phyloP scores from a whole-genome alignment of 768 basidiomycete genomes.

The Pisolithus tinctorius region DNA sequence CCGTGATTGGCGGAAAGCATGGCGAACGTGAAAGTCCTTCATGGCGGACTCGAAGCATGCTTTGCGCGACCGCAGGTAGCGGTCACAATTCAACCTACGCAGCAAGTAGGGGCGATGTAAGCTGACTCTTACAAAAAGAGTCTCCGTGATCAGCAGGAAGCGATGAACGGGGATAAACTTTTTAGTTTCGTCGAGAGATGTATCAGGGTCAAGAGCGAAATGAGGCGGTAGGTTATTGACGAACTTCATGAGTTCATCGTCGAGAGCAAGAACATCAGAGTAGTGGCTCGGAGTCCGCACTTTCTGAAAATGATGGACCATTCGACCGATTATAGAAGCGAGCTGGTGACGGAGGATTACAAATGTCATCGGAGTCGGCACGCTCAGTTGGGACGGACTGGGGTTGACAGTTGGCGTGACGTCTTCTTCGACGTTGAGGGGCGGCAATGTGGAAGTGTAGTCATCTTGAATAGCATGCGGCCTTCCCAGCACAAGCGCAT shows the following conservation, averaged over 20 bases:
- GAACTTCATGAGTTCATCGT: constrained; percentile 78
- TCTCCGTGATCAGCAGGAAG: constrained; percentile 84
- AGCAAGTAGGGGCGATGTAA: constrained; percentile 86
- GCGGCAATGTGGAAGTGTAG: constrained; percentile 76
- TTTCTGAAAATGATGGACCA: constrained; percentile 91
- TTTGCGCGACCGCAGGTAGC: constrained; percentile 70
- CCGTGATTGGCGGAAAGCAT: constrained; percentile 55
- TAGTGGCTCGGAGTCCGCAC: constrained; percentile 74
- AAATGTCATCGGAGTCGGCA: constrained; percentile 81
- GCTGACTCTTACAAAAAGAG: constrained; percentile 79
- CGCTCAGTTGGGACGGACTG: constrained; percentile 52
- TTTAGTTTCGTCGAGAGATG: constrained; percentile 59
- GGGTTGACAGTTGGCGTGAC: constrained; percentile 36
- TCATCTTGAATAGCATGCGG: constrained; percentile 87
- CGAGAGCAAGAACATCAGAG: constrained; percentile 72
- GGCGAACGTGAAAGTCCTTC: constrained; percentile 76
- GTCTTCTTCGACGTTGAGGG: constrained; percentile 67
- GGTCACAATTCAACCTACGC: constrained; percentile 65
- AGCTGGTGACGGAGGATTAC: constrained; percentile 81
- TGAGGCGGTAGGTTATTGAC: constrained; percentile 72
- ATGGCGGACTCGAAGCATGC: constrained; percentile 92
- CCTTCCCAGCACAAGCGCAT: constrained; percentile 84
- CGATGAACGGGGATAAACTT: constrained; percentile 75
- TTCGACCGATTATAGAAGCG: constrained; percentile 79
- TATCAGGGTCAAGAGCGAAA: constrained; percentile 71